Evolutionary conservation across 768 basidiomycete species (phyloP).

Genomic region (Boletus sensibilis): DNA sequence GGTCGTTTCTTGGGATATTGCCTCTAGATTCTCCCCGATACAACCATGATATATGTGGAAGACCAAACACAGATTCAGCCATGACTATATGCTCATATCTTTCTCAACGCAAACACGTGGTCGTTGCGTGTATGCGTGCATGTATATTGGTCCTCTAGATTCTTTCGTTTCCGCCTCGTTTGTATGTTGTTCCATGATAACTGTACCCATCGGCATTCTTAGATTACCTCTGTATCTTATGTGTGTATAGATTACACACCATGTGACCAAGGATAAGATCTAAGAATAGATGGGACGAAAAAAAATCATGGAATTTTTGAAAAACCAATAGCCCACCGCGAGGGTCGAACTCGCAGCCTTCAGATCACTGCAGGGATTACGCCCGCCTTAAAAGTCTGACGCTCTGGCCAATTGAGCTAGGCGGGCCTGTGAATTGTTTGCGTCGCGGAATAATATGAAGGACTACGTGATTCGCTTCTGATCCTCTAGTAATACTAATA

Average conservation of each 20-base stretch:
- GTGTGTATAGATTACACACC: background rate
- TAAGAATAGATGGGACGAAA: background rate
- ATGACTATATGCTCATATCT: slow-evolving; percentile 18
- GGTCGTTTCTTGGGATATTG: slow-evolving; percentile 30
- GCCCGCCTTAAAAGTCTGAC: slow-evolving; percentile 50
- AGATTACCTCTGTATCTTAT: slow-evolving; percentile 23
- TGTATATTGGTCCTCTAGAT: slow-evolving; percentile 11
- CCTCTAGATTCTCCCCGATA: slow-evolving; percentile 25
- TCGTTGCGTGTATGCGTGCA: slow-evolving; percentile 8
- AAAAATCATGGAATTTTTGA: too few species aligned
- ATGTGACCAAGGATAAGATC: background rate
- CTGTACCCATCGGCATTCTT: slow-evolving; percentile 17
- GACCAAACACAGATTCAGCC: slow-evolving; percentile 15
- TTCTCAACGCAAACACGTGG: slow-evolving; percentile 3
- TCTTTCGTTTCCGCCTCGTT: slow-evolving; percentile 9
- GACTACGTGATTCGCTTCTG: background rate
- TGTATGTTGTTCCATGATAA: slow-evolving; percentile 18
- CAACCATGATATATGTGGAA: slow-evolving; percentile 22
- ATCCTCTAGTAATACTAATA: too few species aligned
- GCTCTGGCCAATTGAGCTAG: slow-evolving; percentile 65
- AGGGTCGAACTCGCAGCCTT: slow-evolving; percentile 86
- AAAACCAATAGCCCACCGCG: slow-evolving; percentile 65
- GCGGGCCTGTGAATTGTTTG: slow-evolving; percentile 35
- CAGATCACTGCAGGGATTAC: slow-evolving; percentile 44
- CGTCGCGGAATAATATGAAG: background rate